These are phyloP conservation scores for Gossypium mustelinum DNA, from an alignment of 345 rosid species.

Conservation along the genomic window DNA sequence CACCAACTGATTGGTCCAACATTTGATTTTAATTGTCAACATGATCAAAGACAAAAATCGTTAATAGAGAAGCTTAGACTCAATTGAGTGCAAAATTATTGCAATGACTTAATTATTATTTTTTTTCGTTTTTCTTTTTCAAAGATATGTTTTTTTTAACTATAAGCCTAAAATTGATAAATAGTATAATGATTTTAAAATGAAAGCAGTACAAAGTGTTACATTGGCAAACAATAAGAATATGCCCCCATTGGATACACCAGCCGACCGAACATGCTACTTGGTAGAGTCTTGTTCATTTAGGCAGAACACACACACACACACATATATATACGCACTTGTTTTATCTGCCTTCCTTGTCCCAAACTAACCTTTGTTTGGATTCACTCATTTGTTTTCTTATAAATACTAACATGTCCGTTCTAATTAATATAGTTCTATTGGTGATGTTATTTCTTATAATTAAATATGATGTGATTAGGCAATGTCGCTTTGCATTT, in stretches of 20 bases:
- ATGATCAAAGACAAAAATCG: too few relatives aligned
- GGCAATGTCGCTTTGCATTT: not conserved
- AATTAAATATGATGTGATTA: not conserved
- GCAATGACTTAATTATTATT: too few relatives aligned
- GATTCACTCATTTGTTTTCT: not conserved
- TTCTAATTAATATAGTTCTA: not conserved
- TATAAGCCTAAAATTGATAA: not conserved
- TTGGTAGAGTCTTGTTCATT: not conserved
- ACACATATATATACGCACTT: not conserved
- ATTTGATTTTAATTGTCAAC: too few relatives aligned
- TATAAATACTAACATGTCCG: not conserved
- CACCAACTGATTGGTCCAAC: too few relatives aligned
- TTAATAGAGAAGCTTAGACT: too few relatives aligned
- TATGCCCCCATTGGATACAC: not conserved
- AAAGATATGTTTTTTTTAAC: too few relatives aligned
- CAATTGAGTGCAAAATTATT: too few relatives aligned
- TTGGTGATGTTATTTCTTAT: not conserved
- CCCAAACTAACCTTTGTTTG: not conserved
- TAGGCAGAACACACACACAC: not conserved
- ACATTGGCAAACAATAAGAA: not conserved
- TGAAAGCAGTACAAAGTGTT: not conserved
- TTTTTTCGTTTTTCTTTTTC: too few relatives aligned
- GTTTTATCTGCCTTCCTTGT: not conserved
- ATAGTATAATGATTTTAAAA: not conserved
- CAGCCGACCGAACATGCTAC: not conserved